A percentile compares a stretch with the other conserved stretches of the same genome.
Evolutionary conservation across 2,329 filamentous ascomycete genomes (phyloP).

Genomic region (Colletotrichum euphorbiae): DNA sequence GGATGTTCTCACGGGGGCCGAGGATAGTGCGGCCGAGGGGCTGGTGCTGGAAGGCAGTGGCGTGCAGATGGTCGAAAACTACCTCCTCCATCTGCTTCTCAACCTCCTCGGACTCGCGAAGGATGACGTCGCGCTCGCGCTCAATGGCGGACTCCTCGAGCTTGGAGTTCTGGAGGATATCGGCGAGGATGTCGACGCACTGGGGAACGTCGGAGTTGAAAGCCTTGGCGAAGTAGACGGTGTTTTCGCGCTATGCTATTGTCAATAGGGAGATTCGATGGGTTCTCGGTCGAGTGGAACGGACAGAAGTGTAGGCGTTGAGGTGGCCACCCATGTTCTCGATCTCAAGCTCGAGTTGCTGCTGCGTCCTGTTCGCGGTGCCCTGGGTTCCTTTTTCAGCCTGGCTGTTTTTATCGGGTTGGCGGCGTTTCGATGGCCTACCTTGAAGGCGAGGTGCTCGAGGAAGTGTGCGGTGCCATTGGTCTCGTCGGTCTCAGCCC

Average conservation of each 20-base stretch:
- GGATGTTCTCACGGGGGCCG: conserved; percentile 97
- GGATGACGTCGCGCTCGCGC: conserved; percentile 97
- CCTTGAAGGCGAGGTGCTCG: conserved; percentile 99
- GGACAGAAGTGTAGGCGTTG: conserved; percentile 98
- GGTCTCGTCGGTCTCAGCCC: conserved; percentile 97
- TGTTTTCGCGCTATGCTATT: conserved; percentile 86
- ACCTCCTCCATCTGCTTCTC: conserved; percentile 99
- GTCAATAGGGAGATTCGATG: conserved; percentile 27
- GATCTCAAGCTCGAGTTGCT: conserved; percentile 98
- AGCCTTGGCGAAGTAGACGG: conserved; percentile 99
- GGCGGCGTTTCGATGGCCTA: conserved; percentile 53
- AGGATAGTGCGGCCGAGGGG: conserved; percentile 97
- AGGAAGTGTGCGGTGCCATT: conserved; percentile 99
- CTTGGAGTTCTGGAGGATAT: conserved; percentile 99
- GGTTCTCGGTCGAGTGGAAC: conserved; percentile 49
- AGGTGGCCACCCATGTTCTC: conserved; percentile 99
- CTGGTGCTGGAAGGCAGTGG: conserved; percentile 97
- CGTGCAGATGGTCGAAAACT: conserved; percentile 98
- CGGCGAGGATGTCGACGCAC: conserved; percentile 97
- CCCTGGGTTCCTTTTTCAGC: conserved; percentile 65
- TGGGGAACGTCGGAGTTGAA: conserved; percentile 98
- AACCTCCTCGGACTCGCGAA: conserved; percentile 98
- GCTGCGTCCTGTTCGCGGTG: conserved; percentile 92
- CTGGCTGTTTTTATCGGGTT: conserved; percentile 2
- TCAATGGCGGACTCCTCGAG: conserved; percentile 93